These are phyloP conservation scores for Verticillium alfalfae DNA, from an alignment of 2,329 filamentous ascomycete genomes.

Conservation along the genomic window DNA sequence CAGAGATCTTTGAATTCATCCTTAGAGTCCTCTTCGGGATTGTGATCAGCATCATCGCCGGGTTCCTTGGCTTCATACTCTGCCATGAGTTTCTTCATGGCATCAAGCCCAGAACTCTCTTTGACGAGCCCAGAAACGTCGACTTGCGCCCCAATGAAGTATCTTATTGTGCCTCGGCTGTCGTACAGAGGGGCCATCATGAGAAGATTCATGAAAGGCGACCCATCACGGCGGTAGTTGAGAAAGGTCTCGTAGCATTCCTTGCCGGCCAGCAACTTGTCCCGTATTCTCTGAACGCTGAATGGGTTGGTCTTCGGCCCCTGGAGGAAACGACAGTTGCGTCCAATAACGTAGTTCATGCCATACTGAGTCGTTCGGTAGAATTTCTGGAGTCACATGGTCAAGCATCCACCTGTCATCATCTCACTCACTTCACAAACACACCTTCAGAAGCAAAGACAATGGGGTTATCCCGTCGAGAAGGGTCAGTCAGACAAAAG, in stretches of 20 bases:
- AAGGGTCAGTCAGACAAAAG: conserved; percentile 72
- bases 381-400: conserved; percentile 48
- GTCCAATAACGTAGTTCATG: conserved; percentile 65
- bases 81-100: conserved; percentile 44
- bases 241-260: conserved; percentile 71
- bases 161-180: conserved; percentile 59
- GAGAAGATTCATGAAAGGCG: conserved; percentile 71
- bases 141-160: conserved; percentile 67
- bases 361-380: conserved; percentile 71
- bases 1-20: conserved; percentile 61
- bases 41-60: conserved; percentile 17
- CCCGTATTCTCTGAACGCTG: conserved; percentile 56
- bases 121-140: conserved; percentile 65
- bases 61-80: conserved; percentile 19
- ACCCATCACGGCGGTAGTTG: conserved; percentile 73
- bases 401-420: fast-evolving
- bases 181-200: conserved; percentile 70
- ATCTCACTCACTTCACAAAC: conserved; percentile 5
- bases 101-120: conserved; percentile 60
- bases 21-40: conserved; percentile 25
- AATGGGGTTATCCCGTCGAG: conserved; percentile 67
- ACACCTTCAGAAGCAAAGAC: conserved; percentile 70
- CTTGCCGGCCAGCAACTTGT: conserved; percentile 55
- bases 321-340: conserved; percentile 75
- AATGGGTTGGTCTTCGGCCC: conserved; percentile 64